Evolutionary conservation across 768 basidiomycete genomes (phyloP), one percentile per base, ranked within the genome.

Genomic region (Tephrocybe sp.): DNA sequence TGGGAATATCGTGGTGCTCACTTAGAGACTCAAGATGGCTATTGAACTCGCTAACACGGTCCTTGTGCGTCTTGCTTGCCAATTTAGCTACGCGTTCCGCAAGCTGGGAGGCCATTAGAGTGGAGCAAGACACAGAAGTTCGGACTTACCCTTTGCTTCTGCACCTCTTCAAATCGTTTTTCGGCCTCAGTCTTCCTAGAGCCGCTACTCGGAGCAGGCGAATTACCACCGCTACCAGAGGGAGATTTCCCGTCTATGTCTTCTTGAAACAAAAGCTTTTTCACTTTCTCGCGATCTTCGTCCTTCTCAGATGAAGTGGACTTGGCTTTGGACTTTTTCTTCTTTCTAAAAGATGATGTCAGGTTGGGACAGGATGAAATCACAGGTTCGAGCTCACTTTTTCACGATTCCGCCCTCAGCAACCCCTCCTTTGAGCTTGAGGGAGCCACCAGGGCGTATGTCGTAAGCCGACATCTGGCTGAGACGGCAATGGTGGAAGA

Each of bases 1-100:
- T 94, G 33, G 92, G 92, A 61, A 94, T 93, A 65, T 94, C 92
- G 67, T 95, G 90, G 76, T 94, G 93, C 71, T 94, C 92, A 66
- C 88, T 90, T 49, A 94, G 77, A 50, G 80, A 72, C 69, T 94
- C 93, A 8, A 97, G 74, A 63, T 94, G 88, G 21, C 78, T 60
- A 62, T 97, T 97, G 61, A 94, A 91, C 61, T 94, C 91, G 55
- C 80, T 83, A 30, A 97, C 93, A 36, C 93, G 85, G 53, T 97
- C 93, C 69, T 97, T 97, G 70, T 97, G 93, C 5, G 89, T 91
- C 71, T 88, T 91, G 60, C 73, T 73, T 0, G 93, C 92, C 60
- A 89, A 61, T 68, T 82, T 89, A 15, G 80, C 77, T 15, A 94
- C 88, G 57, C 80, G 82, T 52, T 83, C 79, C 19, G 79, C 78